phyloP scores from a whole-genome alignment of 1,284 basidiomycete genomes.

The Paramarasmius palmivorus region DNA sequence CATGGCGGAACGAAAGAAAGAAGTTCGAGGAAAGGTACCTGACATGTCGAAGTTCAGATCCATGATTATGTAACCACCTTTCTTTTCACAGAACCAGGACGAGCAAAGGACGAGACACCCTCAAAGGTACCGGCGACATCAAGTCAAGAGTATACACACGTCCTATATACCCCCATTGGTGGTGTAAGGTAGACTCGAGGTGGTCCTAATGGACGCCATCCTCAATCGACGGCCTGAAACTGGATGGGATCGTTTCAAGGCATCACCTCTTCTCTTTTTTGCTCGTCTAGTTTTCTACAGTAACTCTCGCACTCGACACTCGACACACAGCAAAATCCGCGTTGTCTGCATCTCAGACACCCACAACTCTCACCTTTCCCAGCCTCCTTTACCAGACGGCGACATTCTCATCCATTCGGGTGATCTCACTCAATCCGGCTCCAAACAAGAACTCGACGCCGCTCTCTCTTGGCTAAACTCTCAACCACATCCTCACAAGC shows the following conservation, averaged over 20 bases:
- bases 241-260: background rate
- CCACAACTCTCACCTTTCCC: conserved; percentile 32
- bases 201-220: conserved; percentile 2
- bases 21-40: too few relatives aligned
- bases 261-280: conserved; percentile 3
- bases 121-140: too few relatives aligned
- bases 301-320: background rate
- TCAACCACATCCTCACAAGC: conserved; percentile 36
- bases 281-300: background rate
- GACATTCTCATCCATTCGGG: conserved; percentile 47
- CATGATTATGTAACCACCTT: too few relatives aligned
- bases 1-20: too few relatives aligned
- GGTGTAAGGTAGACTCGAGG: background rate
- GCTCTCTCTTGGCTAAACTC: conserved; percentile 25
- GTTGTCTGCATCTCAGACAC: conserved; percentile 43
- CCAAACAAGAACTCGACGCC: conserved; percentile 28
- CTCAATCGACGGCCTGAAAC: conserved; percentile 2
- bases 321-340: background rate
- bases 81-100: too few relatives aligned
- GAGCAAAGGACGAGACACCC: too few relatives aligned
- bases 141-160: too few relatives aligned
- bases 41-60: too few relatives aligned
- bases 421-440: conserved; percentile 38
- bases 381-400: conserved; percentile 36
- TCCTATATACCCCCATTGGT: too few relatives aligned